Percentiles rank a stretch among this genome's conserved stretches.
Evolutionary conservation across 2,329 filamentous ascomycete species (phyloP).

Genomic region (Sclerotinia glacialis): DNA sequence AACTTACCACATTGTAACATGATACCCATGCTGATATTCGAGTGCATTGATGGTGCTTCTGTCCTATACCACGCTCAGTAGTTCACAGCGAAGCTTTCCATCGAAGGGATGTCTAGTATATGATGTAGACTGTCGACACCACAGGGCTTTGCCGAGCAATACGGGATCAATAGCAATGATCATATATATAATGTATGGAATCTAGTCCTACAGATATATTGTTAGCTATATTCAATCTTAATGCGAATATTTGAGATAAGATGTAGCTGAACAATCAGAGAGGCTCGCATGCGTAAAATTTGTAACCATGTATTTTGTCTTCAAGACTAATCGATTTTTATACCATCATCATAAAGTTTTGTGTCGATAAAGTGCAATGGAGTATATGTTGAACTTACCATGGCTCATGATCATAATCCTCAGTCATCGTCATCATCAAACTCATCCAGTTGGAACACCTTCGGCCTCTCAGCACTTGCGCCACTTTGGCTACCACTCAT

Average conservation of each 20-base stretch:
- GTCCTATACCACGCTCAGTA: not conserved
- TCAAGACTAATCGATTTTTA: slow-evolving; percentile 97
- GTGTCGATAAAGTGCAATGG: not conserved
- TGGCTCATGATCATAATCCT: not conserved
- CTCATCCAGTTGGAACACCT: slow-evolving; percentile 45
- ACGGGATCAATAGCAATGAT: not conserved
- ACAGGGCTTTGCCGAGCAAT: too few relatives aligned
- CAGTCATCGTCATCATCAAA: slow-evolving; percentile 43
- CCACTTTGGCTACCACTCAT: slow-evolving; percentile 22
- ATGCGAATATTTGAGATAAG: not conserved
- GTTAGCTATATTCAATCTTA: not conserved
- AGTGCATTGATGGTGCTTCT: not conserved
- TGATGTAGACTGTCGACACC: not conserved
- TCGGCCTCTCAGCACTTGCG: slow-evolving; percentile 32
- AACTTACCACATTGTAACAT: not conserved
- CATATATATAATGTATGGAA: not conserved
- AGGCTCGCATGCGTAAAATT: slow-evolving; percentile 68
- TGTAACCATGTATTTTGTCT: slow-evolving; percentile 91
- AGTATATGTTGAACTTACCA: slow-evolving; percentile 6
- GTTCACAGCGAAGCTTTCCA: not conserved
- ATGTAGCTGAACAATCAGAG: slow-evolving; percentile 54
- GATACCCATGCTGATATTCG: not conserved
- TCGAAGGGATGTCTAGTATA: not conserved
- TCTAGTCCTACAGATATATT: not conserved
- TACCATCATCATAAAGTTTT: slow-evolving; percentile 62